These are phyloP conservation scores for Ceratocystis cacaofunesta DNA, from an alignment of 2,329 filamentous ascomycete genomes.

Conservation along the genomic window DNA sequence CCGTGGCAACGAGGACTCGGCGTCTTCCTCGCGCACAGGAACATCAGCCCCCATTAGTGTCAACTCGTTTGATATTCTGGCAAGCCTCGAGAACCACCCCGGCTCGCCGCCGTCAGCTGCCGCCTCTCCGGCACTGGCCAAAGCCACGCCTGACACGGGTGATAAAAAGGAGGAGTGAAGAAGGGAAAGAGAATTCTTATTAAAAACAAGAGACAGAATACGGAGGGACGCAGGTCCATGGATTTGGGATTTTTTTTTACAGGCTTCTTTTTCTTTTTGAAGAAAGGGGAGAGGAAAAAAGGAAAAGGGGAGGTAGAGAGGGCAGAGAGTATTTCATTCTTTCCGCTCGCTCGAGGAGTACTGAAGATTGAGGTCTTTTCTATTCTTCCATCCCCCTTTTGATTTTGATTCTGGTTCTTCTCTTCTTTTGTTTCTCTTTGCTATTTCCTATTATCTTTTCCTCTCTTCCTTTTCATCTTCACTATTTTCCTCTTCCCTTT, in stretches of 20 bases:
- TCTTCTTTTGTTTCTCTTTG: neutral
- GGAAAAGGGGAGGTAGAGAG: too few species aligned
- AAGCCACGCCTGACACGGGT: conserved; percentile 40
- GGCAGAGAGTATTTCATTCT: neutral
- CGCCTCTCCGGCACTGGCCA: conserved; percentile 50
- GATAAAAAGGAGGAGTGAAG: conserved; percentile 29
- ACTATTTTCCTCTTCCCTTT: neutral
- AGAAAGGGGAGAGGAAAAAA: neutral
- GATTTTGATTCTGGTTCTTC: neutral
- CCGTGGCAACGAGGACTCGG: conserved; percentile 69
- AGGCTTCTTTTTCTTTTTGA: neutral
- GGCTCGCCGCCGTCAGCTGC: conserved; percentile 56
- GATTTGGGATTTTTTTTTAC: neutral
- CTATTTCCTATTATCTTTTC: neutral
- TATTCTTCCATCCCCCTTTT: neutral
- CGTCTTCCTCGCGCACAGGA: conserved; percentile 72
- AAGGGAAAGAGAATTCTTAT: neutral
- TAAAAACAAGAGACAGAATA: neutral
- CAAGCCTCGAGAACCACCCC: conserved; percentile 48
- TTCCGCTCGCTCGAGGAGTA: neutral
- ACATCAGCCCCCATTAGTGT: conserved; percentile 53
- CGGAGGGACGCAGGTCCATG: neutral
- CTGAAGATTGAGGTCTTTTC: neutral
- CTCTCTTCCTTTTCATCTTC: neutral
- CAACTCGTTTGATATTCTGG: conserved; percentile 77